Percentiles rank a stretch among this genome's conserved stretches.
Evolutionary conservation across 352 stramenopile species (phyloP).

Genomic region (Phytopythium cucurbitacearum): DNA sequence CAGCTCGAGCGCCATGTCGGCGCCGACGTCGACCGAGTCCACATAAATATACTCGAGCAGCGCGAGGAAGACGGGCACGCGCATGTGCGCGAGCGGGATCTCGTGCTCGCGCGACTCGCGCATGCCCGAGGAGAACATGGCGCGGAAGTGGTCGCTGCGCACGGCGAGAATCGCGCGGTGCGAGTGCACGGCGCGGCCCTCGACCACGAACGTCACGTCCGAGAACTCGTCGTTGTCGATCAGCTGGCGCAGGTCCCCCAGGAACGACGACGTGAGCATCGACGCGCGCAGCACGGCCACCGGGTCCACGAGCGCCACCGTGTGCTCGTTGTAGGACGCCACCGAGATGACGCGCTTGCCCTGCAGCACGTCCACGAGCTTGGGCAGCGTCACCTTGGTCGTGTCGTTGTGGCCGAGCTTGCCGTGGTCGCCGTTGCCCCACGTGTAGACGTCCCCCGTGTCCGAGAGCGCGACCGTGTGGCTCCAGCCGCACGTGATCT

Average conservation of each 20-base stretch:
- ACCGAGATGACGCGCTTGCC: slow-evolving; percentile 93
- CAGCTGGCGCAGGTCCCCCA: slow-evolving; percentile 89
- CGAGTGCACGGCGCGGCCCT: slow-evolving; percentile 77
- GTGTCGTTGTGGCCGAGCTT: slow-evolving; percentile 94
- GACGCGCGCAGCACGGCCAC: slow-evolving; percentile 71
- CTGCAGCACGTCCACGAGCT: slow-evolving; percentile 89
- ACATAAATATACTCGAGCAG: slow-evolving; percentile 97
- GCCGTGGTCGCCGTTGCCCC: slow-evolving; percentile 91
- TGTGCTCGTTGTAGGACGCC: slow-evolving; percentile 98
- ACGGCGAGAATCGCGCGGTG: slow-evolving; percentile 91
- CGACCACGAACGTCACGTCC: slow-evolving; percentile 87
- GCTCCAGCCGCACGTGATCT: slow-evolving; percentile 96
- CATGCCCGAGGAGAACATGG: slow-evolving; percentile 95
- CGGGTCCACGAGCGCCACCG: slow-evolving; percentile 88
- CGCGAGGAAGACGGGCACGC: slow-evolving; percentile 90
- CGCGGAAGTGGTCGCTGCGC: slow-evolving; percentile 93
- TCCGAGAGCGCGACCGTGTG: slow-evolving; percentile 94
- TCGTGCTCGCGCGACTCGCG: slow-evolving; percentile 82
- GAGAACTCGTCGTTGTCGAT: slow-evolving; percentile 90
- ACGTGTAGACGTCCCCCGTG: slow-evolving; percentile 91
- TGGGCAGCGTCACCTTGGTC: slow-evolving; percentile 93
- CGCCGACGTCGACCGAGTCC: slow-evolving; percentile 89
- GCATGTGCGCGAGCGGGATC: slow-evolving; percentile 88
- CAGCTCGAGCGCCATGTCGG: slow-evolving; percentile 93
- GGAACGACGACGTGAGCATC: slow-evolving; percentile 80